These are phyloP conservation scores for Brassica cretica DNA, from an alignment of 345 rosid genomes.

Conservation along the genomic window DNA sequence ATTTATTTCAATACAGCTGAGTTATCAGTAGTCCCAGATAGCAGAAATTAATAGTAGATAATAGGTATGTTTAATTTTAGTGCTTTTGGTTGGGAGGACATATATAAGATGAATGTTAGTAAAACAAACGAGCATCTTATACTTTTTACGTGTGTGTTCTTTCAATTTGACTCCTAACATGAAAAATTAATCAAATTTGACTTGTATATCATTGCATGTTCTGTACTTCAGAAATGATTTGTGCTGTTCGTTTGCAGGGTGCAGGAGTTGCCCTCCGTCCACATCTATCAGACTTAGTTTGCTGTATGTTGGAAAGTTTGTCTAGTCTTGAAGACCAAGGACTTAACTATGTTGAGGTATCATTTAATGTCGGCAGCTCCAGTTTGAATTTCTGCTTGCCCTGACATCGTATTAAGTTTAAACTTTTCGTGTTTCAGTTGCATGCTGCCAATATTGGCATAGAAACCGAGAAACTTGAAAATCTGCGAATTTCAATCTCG, in stretches of 20 bases:
- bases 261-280: constrained; percentile 92
- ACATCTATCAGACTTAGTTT: constrained; percentile 82
- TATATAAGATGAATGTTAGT: neutral
- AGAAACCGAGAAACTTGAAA: constrained; percentile 90
- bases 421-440: constrained; percentile 56
- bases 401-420: constrained; percentile 1
- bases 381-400: constrained; percentile 12
- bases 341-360: constrained; percentile 96
- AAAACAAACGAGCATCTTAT: neutral
- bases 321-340: constrained; percentile 98
- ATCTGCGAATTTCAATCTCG: constrained; percentile 85
- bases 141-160: neutral
- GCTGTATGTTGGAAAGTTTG: constrained; percentile 98
- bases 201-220: constrained; percentile 10
- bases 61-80: neutral
- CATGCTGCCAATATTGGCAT: constrained; percentile 96
- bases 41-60: neutral
- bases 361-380: constrained; percentile 16
- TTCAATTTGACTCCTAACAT: constrained; percentile 13
- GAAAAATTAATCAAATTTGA: constrained; percentile 4
- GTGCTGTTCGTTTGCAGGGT: constrained; percentile 51
- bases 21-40: constrained; percentile 6
- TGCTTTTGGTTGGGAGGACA: constrained; percentile 21
- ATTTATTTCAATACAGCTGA: neutral
- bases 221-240: constrained; percentile 4